Evolutionary conservation across 2,329 filamentous ascomycete species (phyloP).

Genomic region (Fusarium praegraminearum): DNA sequence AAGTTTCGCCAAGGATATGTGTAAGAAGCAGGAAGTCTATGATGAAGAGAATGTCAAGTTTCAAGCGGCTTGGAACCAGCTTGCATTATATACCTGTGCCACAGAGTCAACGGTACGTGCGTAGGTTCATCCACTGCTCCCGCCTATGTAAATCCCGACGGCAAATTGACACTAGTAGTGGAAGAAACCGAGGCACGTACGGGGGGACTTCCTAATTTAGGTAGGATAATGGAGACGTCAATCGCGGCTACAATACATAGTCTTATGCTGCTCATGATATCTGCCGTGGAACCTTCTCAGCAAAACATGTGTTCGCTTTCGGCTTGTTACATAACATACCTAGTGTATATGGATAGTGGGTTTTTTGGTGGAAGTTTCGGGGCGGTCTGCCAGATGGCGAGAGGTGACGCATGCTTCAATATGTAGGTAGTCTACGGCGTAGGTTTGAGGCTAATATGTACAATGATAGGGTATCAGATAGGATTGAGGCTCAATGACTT

Average conservation of each 20-base stretch:
- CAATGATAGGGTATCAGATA: conserved; percentile 28
- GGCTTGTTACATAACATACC: conserved; percentile 29
- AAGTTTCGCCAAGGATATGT: neutral
- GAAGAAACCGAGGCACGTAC: conserved; percentile 33
- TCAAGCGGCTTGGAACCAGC: neutral
- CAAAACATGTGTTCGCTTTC: conserved; percentile 11
- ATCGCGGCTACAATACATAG: conserved; percentile 9
- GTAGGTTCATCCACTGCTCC: neutral
- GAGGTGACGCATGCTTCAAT: neutral
- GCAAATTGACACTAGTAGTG: neutral
- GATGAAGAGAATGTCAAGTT: neutral
- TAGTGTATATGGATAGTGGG: conserved; percentile 8
- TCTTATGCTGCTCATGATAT: neutral
- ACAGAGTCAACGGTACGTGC: neutral
- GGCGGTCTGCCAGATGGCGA: conserved; percentile 20
- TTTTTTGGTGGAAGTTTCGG: conserved; percentile 12
- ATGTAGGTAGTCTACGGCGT: neutral
- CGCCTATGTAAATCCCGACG: conserved; percentile 6
- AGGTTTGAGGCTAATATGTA: neutral
- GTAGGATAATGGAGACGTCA: conserved; percentile 21
- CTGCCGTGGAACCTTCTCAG: conserved; percentile 26
- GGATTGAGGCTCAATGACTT: conserved; percentile 7
- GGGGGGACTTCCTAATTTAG: conserved; percentile 36
- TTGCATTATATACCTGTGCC: conserved; percentile 13
- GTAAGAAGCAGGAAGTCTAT: neutral